phyloP scores from a whole-genome alignment of 345 rosid genomes.

The Crucihimalaya himalaica region DNA sequence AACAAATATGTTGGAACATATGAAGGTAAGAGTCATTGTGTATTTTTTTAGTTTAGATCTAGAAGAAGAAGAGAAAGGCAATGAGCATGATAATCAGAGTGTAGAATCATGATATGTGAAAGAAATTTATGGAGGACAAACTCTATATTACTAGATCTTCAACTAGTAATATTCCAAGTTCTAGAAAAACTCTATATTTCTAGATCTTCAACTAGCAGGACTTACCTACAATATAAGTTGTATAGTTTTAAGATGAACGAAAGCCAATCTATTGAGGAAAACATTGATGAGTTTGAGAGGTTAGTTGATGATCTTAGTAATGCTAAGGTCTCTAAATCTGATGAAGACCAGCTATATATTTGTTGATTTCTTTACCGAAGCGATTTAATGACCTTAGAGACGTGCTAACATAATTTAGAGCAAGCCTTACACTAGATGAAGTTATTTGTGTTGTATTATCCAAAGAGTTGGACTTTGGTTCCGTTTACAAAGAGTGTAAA shows the following conservation, averaged over 20 bases:
- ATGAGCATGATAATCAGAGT: neutral
- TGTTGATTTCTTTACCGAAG: slow-evolving; percentile 3
- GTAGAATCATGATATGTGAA: neutral
- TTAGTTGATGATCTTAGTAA: neutral
- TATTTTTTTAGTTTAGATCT: neutral
- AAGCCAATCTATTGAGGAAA: slow-evolving; percentile 4
- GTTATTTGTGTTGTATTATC: neutral
- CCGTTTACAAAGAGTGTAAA: neutral
- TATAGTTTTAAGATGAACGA: neutral
- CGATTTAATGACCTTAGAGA: slow-evolving; percentile 1
- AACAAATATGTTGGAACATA: neutral
- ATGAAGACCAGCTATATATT: neutral
- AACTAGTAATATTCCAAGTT: slow-evolving; percentile 7
- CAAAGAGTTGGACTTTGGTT: slow-evolving; percentile 3
- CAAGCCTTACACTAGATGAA: neutral
- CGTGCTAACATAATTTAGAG: neutral
- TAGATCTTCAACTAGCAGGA: neutral
- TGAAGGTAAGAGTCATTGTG: neutral
- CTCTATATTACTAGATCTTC: too few relatives aligned
- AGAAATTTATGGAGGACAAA: neutral
- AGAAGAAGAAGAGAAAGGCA: neutral
- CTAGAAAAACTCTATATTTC: neutral
- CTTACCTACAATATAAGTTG: neutral
- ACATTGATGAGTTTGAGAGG: slow-evolving; percentile 17
- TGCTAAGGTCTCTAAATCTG: neutral